Base-by-base conservation (phyloP, 2,329 filamentous ascomycete species). In the Colletotrichum cereale region DNA sequence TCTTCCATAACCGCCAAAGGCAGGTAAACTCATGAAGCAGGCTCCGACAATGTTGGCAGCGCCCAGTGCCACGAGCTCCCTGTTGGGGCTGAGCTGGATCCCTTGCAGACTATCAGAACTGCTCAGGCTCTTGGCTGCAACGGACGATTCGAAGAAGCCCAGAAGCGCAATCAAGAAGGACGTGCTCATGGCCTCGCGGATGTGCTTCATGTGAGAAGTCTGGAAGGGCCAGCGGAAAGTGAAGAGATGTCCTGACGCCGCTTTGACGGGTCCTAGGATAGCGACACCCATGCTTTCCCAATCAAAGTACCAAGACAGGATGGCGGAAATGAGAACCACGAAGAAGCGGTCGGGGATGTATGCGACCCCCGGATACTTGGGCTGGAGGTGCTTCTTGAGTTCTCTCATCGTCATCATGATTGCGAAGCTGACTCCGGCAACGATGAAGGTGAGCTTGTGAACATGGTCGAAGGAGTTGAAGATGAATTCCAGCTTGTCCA, bases 101-200 rank as follows among this genome's bases (percentile, higher is more conserved):
- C 91, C 92, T 71, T 93, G 89, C 40, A 98, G 91, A 12, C 89
- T 89, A 73, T 92, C 89, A 62, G 85, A 85, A 52, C 89, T 89
- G 8, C 92, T 93, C 3, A 99, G 84, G 73, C 93, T 96, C 82
- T 98, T 98, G 44, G 96, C 96, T 1, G 96, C 96, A 16, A 99
- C 95, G 0, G 95, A 97, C 3, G 94, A 97, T 81, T 99, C 96
- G 77, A 99, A 99, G 82, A 99, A 99, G n/a, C 96, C 96, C 0
- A 99, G 90, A 31, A 99, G 86, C 0, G 95, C 94, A 74, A 99
- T 97, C 65, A 98, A 86, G 78, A 99, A 97, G 0, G 94, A 93
- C 0, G 96, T 98, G 62, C 93, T 92, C 87, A 98, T 92, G 47
- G 94, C 93, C 73, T 94, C 92, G 29, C 93, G 91, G 65, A 97